Evolutionary conservation across 345 rosid genomes (phyloP), one percentile per base, ranked within the genome.

Genomic region (Salix suchowensis): DNA sequence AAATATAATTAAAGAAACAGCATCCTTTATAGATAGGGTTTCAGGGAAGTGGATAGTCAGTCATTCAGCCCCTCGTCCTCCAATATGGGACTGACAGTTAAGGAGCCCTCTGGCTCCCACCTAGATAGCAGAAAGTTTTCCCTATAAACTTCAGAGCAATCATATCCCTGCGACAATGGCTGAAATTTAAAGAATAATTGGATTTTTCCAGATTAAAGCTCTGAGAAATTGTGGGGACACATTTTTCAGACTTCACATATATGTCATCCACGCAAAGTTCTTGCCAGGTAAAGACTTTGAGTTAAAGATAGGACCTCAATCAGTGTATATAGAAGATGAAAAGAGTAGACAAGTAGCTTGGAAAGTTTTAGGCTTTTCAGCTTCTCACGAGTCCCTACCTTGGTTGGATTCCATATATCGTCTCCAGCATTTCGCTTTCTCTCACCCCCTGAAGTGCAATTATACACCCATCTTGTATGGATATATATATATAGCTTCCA

Each of bases 381-480:
- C 71, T 67, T 67, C 65, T 72, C 69, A 61, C 21, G 21, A 36
- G 80, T 74, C 81, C 87, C 83, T 71, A 75, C 82, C 78, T 71
- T 48, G 23, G 83, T 72, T 83, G 84, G 84, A 79, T 75, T 76
- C 78, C 5, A 36, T 36, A 34, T 68, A 78, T 78, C 83, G 26
- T 78, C 71, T 78, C 62, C 77, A 67, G 26, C 67, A 48, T 78
- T 55, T 71, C 76, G 54, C 54, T 12, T 62, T 55, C 66, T 40
- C 37, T 58, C 26, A 12, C 68, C 26, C 30, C 39, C 62, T 65
- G 23, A 55, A 26, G 12, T 64, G 72, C 76, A 85, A 79, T 76
- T 74, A 82, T 76, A 50, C 78, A 62, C 52, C 26, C 61, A 30
- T 64, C 39, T 50, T 71, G 21, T n/a, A 15, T 55, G 48, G 39